A percentile compares a stretch with the other conserved stretches of the same genome.
These are phyloP conservation scores for Chimonanthus salicifolius DNA, from an alignment of 164 flowering plant species.

Conservation along the genomic window DNA sequence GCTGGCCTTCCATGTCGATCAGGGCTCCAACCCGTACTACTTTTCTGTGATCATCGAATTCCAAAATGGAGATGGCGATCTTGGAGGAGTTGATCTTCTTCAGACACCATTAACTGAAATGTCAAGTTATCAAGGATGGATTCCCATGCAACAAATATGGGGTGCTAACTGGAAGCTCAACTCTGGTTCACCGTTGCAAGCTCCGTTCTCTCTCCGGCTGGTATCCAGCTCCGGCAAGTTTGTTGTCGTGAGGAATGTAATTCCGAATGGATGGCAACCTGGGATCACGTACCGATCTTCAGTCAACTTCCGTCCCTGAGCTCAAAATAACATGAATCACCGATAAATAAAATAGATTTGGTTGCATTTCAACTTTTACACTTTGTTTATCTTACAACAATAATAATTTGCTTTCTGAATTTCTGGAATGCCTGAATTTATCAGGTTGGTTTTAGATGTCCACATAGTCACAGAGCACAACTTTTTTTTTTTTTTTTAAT, in stretches of 20 bases:
- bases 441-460: too few species aligned
- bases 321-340: background rate
- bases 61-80: constrained; percentile 53
- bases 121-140: constrained; percentile 22
- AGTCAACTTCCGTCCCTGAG: constrained; percentile 31
- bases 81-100: constrained; percentile 34
- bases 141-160: constrained; percentile 54
- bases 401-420: background rate
- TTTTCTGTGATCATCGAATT: constrained; percentile 39
- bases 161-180: constrained; percentile 63
- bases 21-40: constrained; percentile 50
- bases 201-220: constrained; percentile 49
- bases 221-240: constrained; percentile 33
- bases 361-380: too few species aligned
- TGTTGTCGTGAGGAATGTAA: constrained; percentile 49
- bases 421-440: background rate
- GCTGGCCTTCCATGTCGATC: constrained; percentile 49
- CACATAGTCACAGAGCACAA: too few species aligned
- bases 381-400: background rate
- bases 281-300: constrained; percentile 50
- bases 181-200: constrained; percentile 23
- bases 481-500: too few species aligned
- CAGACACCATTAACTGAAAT: constrained; percentile 9
- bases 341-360: background rate
- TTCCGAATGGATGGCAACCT: constrained; percentile 58